Base-by-base conservation (phyloP, 148 eudicot species). In the Drosera capensis region DNA sequence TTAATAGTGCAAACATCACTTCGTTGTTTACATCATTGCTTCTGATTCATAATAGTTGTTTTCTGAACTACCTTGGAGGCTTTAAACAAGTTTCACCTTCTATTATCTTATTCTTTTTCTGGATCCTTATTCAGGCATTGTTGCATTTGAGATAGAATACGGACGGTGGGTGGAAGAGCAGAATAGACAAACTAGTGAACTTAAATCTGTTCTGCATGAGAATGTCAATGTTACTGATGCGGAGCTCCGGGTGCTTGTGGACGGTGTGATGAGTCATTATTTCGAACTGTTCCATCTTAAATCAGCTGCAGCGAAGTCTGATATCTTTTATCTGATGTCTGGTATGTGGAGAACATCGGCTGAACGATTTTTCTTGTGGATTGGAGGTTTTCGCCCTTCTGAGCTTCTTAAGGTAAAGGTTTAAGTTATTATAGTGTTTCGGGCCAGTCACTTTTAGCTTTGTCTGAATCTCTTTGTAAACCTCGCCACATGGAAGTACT, bases 361-460 rank as follows among this genome's bases (percentile, higher is more conserved):
- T 17, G 97, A 88, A 34, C 74, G 87, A 25, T 71, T 83, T 65
- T 88, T 88, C 75, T 64, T 71, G 51, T 88, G 97, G 97, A 88
- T 88, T 20, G 97, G 97, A 40, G 97, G 97, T 25, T 88, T 80
- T 63, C 84, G 97, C 30, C 97, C 97, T 14, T 88, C 97, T 1
- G 97, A 84, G 42, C 55, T 88, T 52, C 66, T 88, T 24, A 78
- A 78, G 97, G 97, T 84, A 47, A 67, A 35, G 2, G 18, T 21
- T 49, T 31, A 25, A 13, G 6, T 41, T 6, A 6, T 34, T n/a
- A n/a, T n/a, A n/a, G n/a, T n/a, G n/a, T n/a, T n/a, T n/a, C n/a
- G 38, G 14, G 19, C 23, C 15, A 41, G 20, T 15, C 15, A 15
- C 8, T 5, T 39, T 45, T 18, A 12, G 20, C 15, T 1, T 12